A percentile compares a stretch with the other conserved stretches of the same genome.
phyloP scores from a whole-genome alignment of 2,329 filamentous ascomycete species.

The Hymenotorrendiella dingleyae region DNA sequence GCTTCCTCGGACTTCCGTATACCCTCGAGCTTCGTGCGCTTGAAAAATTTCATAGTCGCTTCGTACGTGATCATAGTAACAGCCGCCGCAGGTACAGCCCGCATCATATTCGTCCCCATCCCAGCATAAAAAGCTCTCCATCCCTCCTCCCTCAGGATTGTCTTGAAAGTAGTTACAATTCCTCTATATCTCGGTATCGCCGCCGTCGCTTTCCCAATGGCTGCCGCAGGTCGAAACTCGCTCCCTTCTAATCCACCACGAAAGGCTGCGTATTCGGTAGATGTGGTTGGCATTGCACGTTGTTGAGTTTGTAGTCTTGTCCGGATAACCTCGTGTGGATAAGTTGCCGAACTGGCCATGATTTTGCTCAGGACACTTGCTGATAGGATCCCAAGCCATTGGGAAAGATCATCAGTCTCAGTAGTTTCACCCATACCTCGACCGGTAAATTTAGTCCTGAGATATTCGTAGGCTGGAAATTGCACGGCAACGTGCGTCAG shows the following conservation, averaged over 20 bases:
- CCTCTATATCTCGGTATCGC: conserved; percentile 59
- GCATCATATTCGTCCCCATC: conserved; percentile 95
- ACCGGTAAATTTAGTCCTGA: conserved; percentile 87
- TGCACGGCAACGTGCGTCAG: conserved; percentile 95
- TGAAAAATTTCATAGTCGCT: conserved; percentile 44
- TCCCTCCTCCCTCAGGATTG: conserved; percentile 84
- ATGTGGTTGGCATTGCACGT: conserved; percentile 53
- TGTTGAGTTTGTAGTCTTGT: conserved; percentile 93
- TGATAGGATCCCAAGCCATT: conserved; percentile 78
- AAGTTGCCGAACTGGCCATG: conserved; percentile 88
- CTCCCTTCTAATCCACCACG: conserved; percentile 27
- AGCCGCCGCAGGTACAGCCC: conserved; percentile 89
- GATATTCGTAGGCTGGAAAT: conserved; percentile 90
- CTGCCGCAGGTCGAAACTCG: conserved; percentile 11
- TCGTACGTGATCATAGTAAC: conserved; percentile 98
- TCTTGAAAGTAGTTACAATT: conserved; percentile 73
- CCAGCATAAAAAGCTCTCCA: conserved; percentile 97
- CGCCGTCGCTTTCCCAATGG: conserved; percentile 26
- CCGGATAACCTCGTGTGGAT: conserved; percentile 93
- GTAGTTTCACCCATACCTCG: conserved; percentile 70
- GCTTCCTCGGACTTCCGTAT: conserved; percentile 1
- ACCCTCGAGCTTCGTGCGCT: conserved; percentile 24
- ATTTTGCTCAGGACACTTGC: conserved; percentile 94
- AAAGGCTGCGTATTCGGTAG: conserved; percentile 45
- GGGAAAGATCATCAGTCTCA: conserved; percentile 52